Evolutionary conservation across 2,329 filamentous ascomycete genomes (phyloP), one percentile per base, ranked within the genome.

Genomic region (Tolypocladium ovalisporum): DNA sequence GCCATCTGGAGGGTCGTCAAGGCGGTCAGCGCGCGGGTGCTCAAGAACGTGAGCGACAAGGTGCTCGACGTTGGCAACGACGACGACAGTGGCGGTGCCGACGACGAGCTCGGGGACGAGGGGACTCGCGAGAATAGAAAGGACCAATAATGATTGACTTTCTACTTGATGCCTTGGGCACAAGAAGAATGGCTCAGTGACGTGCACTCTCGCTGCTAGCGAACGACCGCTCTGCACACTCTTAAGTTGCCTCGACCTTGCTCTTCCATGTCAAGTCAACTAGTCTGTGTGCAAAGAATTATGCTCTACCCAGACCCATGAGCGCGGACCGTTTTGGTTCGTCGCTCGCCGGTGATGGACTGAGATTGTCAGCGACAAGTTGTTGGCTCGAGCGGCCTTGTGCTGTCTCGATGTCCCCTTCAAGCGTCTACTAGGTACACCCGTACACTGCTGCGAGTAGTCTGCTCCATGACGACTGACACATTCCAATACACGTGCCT

Each of bases 271-370:
- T 85, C 83, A 84, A 91, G 89, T 85, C 87, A 86, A 94, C 92
- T 86, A 94, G 91, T 96, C 91, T 89, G 84, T 86, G 88, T 95
- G 91, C 91, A 89, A 79, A 96, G 80, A 96, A 81, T 58, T 74
- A 82, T 67, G 71, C 75, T 73, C 73, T 70, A 64, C 65, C 68
- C 68, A 22, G 65, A 64, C 71, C 74, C 73, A 69, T 72, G 73
- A 71, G 68, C 66, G 59, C 63, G 65, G 63, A 65, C 73, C 81
- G 81, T 84, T 77, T 82, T 84, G 81, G 73, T 61, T 65, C 57
- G 61, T 64, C 55, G 54, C 63, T 68, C 60, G 62, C 56, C 56
- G 65, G 67, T 61, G 51, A 54, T 53, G 63, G 66, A 60, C 63
- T 64, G 68, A 69, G 67, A 66, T 63, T 63, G 61, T 71, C 71